Base-by-base conservation (phyloP, 306 rosid species). In the Castanea sativa region DNA sequence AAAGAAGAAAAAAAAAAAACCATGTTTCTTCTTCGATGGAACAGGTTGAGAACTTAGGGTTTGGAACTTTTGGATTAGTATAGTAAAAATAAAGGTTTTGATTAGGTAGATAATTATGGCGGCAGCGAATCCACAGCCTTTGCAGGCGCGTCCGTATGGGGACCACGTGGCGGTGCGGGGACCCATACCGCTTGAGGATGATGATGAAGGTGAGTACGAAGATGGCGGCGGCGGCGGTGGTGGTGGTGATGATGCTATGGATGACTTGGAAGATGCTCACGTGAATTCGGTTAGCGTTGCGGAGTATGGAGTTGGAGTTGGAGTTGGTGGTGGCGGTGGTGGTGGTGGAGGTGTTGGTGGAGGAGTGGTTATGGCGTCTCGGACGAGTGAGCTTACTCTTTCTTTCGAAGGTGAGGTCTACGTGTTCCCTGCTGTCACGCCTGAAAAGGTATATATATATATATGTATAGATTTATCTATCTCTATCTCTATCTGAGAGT, bases 401-500 rank as follows among this genome's bases (percentile, higher is more conserved):
- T 95, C 99, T 76, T 95, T 92, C 16, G 97, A 95, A 75, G 99
- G 99, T 19, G 95, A 95, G 88, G 99, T 95, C 83, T 95, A 90
- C 56, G 99, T 95, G 58, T 95, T 95, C 76, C 97, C 97, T 6
- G 89, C 92, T 33, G 99, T 92, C 71, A 90, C 97, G 19, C 95
- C 91, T 33, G 92, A 92, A 79, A 92, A 92, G 97, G 99, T 94
- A 76, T 52, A 33, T 57, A 33, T 56, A 16, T 33, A 1, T 74
- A 6, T 72, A 15, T 72, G 5, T 13, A 45, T 45, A n/a, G n/a
- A n/a, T n/a, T n/a, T n/a, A n/a, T n/a, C n/a, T n/a, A 23, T 23
- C 1, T 2, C 5, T 12, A 0, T 49, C 16, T 49, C 53, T 49
- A 2, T 12, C 45, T 41, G 6, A 6, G 3, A 29, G 27, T 69